phyloP scores from a whole-genome alignment of 139 green algal genomes.

The Pleodorina starrii region DNA sequence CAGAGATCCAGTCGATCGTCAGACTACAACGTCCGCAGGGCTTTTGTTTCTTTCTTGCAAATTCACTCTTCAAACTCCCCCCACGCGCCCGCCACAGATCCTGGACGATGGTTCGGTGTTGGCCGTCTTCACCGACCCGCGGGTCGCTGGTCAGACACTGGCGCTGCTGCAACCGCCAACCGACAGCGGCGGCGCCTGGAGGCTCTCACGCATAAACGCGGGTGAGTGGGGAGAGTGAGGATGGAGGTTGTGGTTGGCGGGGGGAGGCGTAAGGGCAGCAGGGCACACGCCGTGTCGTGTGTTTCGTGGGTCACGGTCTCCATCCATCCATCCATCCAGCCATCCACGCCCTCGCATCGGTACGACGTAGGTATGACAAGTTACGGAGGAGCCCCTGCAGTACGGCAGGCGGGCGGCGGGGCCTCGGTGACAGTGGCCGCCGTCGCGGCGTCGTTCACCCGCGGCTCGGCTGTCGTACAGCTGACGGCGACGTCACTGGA shows the following conservation, averaged over 20 bases:
- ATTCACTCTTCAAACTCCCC: too few relatives aligned
- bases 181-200: background rate
- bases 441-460: background rate
- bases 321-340: too few relatives aligned
- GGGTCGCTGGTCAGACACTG: background rate
- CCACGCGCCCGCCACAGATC: background rate
- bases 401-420: background rate
- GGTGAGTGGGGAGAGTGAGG: background rate
- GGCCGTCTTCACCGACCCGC: slow-evolving; percentile 9
- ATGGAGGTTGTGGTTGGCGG: background rate
- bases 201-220: slow-evolving; percentile 8
- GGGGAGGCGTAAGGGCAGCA: too few relatives aligned
- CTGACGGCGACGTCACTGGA: background rate
- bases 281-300: too few relatives aligned
- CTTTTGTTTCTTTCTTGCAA: too few relatives aligned
- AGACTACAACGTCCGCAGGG: too few relatives aligned
- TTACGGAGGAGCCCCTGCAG: background rate
- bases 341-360: too few relatives aligned
- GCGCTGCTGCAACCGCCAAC: slow-evolving; percentile 3
- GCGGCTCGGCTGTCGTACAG: background rate
- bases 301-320: too few relatives aligned
- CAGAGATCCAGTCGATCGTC: too few relatives aligned
- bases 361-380: background rate
- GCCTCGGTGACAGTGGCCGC: background rate
- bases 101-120: slow-evolving; percentile 26